phyloP scores from a whole-genome alignment of 139 green algal genomes.

The Astrephomene gubernaculifera region DNA sequence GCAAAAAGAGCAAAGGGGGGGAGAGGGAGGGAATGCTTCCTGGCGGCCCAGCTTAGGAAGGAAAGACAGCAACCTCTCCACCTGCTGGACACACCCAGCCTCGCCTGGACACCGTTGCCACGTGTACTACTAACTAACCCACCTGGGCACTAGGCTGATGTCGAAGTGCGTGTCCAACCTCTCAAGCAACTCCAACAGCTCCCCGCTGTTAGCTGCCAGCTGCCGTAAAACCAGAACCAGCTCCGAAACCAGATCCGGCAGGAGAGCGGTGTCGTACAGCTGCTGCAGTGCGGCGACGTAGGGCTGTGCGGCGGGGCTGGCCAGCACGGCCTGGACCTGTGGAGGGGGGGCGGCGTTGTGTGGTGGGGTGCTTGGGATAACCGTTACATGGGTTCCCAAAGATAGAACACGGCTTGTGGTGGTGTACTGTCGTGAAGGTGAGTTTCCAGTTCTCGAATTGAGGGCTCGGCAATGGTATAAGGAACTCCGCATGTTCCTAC shows the following conservation, averaged over 20 bases:
- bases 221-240: background rate
- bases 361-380: too few species aligned
- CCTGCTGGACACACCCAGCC: too few species aligned
- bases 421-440: too few species aligned
- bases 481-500: too few species aligned
- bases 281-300: background rate
- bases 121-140: too few species aligned
- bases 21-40: background rate
- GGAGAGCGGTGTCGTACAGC: background rate
- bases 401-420: too few species aligned
- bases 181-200: slow-evolving; percentile 12
- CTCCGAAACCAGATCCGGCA: background rate
- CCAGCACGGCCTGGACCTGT: background rate
- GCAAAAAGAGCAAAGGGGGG: background rate
- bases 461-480: too few species aligned
- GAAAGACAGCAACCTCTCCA: too few species aligned
- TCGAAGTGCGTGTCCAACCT: slow-evolving; percentile 24
- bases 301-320: background rate
- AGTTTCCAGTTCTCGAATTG: too few species aligned
- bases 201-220: background rate
- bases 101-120: too few species aligned
- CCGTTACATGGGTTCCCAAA: too few species aligned
- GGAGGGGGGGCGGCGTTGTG: background rate
- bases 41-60: too few species aligned
- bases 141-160: background rate